Evolutionary conservation across 805 yeast genomes (phyloP).

Genomic region (Komagataella pseudopastoris): DNA sequence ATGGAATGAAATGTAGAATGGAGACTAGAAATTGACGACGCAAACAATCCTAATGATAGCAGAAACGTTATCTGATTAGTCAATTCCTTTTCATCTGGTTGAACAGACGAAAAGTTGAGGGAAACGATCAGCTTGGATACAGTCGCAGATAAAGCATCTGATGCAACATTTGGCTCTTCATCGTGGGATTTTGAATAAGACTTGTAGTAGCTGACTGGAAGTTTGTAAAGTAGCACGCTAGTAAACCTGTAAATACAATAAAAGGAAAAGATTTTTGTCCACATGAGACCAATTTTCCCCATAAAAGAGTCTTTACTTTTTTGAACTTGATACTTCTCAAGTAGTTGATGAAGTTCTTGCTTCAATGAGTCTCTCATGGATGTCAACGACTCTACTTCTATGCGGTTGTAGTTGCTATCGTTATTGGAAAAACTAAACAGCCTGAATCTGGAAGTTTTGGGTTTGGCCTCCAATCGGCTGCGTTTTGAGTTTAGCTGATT

Average conservation of each 20-base stretch:
- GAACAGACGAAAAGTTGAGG: constrained; percentile 5
- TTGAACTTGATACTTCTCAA: constrained; percentile 9
- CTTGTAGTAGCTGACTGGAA: constrained; percentile 19
- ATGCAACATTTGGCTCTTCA: constrained; percentile 6
- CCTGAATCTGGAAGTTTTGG: neutral
- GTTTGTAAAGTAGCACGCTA: constrained; percentile 24
- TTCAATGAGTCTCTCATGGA: constrained; percentile 12
- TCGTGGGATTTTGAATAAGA: constrained; percentile 4
- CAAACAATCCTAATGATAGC: constrained; percentile 43
- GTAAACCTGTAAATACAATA: constrained; percentile 36
- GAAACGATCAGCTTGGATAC: constrained; percentile 24
- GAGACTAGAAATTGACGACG: constrained; percentile 55
- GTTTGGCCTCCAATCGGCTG: neutral
- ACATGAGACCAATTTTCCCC: constrained; percentile 1
- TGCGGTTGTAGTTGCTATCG: neutral
- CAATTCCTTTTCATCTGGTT: constrained; percentile 22
- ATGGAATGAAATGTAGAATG: constrained; percentile 44
- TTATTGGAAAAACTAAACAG: neutral
- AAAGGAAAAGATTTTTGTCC: constrained; percentile 17
- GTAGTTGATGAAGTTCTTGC: constrained; percentile 15
- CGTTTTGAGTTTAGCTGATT: neutral
- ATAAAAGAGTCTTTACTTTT: neutral
- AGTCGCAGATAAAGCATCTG: constrained; percentile 36
- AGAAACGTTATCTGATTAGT: constrained; percentile 33
- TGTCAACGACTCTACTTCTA: neutral